These are phyloP conservation scores for Cicer judaicum DNA, from an alignment of 306 rosid species.

Conservation along the genomic window DNA sequence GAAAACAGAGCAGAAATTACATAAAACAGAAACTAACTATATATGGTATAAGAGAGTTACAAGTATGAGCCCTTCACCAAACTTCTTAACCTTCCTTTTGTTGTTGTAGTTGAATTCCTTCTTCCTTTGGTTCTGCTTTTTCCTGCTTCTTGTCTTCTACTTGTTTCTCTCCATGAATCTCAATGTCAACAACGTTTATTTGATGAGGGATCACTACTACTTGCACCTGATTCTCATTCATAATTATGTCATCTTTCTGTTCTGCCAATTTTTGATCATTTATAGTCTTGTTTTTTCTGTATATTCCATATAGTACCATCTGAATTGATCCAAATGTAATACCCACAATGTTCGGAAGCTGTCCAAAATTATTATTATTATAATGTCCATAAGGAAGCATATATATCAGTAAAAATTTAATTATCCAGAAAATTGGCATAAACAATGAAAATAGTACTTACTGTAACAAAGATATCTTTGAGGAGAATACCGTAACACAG, in stretches of 20 bases:
- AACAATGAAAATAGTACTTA: conserved; percentile 32
- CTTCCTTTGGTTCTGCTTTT: background rate
- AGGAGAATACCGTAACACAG: conserved; percentile 69
- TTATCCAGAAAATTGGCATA: no score
- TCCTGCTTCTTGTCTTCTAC: background rate
- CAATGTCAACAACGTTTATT: background rate
- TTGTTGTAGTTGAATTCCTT: background rate
- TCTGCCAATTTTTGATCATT: conserved; percentile 64
- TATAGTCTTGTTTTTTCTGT: conserved; percentile 53
- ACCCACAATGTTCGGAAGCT: conserved; percentile 92
- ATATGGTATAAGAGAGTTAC: background rate
- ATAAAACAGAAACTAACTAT: no score
- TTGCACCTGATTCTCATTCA: background rate
- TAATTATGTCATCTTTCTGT: conserved; percentile 53
- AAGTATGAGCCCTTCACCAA: background rate
- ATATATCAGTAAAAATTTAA: no score
- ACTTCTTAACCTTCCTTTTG: background rate
- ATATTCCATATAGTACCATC: conserved; percentile 66
- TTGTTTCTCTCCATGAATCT: background rate
- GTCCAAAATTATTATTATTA: conserved; percentile 28
- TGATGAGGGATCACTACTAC: background rate
- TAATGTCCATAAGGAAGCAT: no score
- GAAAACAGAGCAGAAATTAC: no score
- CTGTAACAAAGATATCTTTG: conserved; percentile 83
- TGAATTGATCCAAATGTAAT: conserved; percentile 76